Evolutionary conservation across 495 filamentous ascomycete genomes (phyloP).

Genomic region (Parmelia sp.): DNA sequence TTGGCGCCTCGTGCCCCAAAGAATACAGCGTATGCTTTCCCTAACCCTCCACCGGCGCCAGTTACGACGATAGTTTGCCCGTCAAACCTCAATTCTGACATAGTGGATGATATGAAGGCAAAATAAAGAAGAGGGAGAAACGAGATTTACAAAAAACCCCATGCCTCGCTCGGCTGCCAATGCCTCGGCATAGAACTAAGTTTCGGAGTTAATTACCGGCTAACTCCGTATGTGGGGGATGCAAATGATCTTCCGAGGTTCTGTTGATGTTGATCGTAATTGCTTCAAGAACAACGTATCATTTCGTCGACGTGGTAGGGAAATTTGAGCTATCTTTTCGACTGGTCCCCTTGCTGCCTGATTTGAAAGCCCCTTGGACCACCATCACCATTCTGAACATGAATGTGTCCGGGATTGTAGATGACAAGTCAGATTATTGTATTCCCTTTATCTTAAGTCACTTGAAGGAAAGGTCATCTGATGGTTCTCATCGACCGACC

Average conservation of each 20-base stretch:
- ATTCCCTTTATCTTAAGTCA: conserved; percentile 75
- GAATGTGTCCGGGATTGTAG: conserved; percentile 52
- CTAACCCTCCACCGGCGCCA: conserved; percentile 89
- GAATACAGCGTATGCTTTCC: conserved; percentile 87
- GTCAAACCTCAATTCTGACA: conserved; percentile 86
- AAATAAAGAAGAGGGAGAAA: too few species aligned
- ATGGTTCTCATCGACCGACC: conserved; percentile 34
- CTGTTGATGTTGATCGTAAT: too few species aligned
- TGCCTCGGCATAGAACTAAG: neutral
- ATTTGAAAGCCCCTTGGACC: neutral
- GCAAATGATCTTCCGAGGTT: too few species aligned
- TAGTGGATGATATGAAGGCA: conserved; percentile 32
- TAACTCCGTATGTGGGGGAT: too few species aligned
- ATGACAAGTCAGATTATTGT: conserved; percentile 84
- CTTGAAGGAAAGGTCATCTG: conserved; percentile 39
- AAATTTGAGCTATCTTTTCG: too few species aligned
- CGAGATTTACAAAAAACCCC: too few species aligned
- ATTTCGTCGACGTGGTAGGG: too few species aligned
- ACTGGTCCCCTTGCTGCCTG: too few species aligned
- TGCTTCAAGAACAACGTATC: too few species aligned
- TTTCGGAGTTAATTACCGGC: too few species aligned
- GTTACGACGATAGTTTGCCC: conserved; percentile 96
- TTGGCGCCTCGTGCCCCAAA: conserved; percentile 89
- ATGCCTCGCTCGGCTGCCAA: neutral
- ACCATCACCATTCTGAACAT: neutral